Percentiles rank a stretch among this genome's conserved stretches.
Evolutionary conservation across 495 filamentous ascomycete genomes (phyloP).

Genomic region (Daldinia vernicosa): DNA sequence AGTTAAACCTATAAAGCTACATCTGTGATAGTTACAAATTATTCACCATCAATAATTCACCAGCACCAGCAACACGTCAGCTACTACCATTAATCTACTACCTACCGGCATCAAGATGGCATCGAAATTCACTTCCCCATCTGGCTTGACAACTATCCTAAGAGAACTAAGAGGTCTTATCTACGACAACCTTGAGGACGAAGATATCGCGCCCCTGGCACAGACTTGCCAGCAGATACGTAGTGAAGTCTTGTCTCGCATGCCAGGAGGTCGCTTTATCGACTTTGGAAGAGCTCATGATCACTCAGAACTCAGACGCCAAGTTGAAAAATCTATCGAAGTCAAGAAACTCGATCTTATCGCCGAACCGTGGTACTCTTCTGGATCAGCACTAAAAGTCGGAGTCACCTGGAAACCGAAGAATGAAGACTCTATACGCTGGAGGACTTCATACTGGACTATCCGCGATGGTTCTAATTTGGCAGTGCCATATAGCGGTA

Average conservation of each 20-base stretch:
- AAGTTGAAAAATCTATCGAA: not conserved
- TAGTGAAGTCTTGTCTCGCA: not conserved
- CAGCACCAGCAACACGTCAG: too few species aligned
- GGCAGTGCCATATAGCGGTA: not conserved
- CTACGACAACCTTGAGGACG: not conserved
- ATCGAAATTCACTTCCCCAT: not conserved
- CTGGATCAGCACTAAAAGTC: not conserved
- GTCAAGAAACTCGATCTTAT: not conserved
- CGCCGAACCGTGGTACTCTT: not conserved
- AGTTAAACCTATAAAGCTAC: too few species aligned
- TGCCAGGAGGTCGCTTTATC: not conserved
- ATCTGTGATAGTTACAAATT: too few species aligned
- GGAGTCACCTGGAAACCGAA: not conserved
- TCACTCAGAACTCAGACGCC: not conserved
- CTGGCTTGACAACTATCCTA: not conserved
- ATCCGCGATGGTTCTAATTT: not conserved
- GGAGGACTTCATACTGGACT: not conserved
- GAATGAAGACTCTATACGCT: not conserved
- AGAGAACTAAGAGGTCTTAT: not conserved
- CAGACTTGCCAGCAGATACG: not conserved
- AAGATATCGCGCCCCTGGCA: not conserved
- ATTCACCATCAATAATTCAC: too few species aligned
- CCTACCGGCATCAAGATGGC: not conserved
- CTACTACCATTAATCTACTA: too few species aligned
- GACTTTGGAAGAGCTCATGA: not conserved